phyloP scores from a whole-genome alignment of 179 eudicot genomes.

The Spergularia azorica region DNA sequence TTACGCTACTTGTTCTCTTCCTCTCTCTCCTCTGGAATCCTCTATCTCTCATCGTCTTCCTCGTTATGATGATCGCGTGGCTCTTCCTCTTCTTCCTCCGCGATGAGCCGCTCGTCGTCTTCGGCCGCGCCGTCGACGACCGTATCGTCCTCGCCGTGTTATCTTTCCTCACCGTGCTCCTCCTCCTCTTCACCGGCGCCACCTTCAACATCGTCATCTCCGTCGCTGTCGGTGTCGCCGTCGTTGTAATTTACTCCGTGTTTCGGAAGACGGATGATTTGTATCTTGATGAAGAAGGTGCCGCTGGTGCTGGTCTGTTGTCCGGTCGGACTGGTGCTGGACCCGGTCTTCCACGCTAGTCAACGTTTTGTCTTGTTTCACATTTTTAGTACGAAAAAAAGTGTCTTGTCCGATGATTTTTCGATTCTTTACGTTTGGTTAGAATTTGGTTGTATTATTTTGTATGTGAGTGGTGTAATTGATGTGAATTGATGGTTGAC shows the following conservation, averaged over 20 bases:
- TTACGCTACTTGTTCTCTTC: constrained; percentile 50
- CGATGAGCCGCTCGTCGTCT: constrained; percentile 45
- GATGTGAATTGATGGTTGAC: background rate
- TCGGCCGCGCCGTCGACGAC: constrained; percentile 46
- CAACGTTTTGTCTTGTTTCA: background rate
- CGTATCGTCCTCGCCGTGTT: constrained; percentile 40
- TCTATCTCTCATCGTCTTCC: constrained; percentile 66
- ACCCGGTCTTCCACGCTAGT: background rate
- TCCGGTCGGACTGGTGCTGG: constrained; percentile 23
- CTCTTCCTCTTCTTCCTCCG: constrained; percentile 58
- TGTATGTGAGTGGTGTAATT: background rate
- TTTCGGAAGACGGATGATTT: constrained; percentile 48
- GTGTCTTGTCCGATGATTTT: background rate
- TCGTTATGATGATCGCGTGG: constrained; percentile 55
- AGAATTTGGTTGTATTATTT: background rate
- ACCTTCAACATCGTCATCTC: constrained; percentile 56
- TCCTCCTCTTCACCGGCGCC: constrained; percentile 46
- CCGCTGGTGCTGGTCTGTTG: constrained; percentile 36
- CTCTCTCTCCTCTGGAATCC: constrained; percentile 74
- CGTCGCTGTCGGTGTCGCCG: constrained; percentile 36
- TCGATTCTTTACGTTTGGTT: background rate
- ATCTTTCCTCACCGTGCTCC: constrained; percentile 47
- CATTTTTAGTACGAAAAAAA: background rate
- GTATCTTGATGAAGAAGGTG: constrained; percentile 50
- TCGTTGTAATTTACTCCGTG: constrained; percentile 49